Evolutionary conservation across 768 basidiomycete species (phyloP).

Genomic region (Leccinum olivaceopallidum): DNA sequence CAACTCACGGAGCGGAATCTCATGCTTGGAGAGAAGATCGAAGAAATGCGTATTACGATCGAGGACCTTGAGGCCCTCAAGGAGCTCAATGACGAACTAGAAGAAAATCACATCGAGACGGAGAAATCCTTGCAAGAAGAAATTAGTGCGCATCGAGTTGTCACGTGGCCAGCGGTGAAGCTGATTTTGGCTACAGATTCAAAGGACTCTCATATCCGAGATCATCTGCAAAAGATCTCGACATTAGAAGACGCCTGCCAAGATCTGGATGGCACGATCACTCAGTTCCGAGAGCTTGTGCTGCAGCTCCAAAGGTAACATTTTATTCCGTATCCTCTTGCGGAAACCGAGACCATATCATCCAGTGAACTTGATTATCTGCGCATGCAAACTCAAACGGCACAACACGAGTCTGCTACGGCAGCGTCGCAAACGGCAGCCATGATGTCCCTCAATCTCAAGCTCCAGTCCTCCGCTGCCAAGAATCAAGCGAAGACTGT

Average conservation of each 20-base stretch:
- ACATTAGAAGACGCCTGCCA: constrained; percentile 74
- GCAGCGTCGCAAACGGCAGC: constrained; percentile 89
- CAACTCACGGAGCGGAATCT: constrained; percentile 94
- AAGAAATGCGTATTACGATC: constrained; percentile 94
- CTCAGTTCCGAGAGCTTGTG: constrained; percentile 92
- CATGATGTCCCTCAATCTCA: constrained; percentile 93
- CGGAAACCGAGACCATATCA: constrained; percentile 9
- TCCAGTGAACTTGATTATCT: constrained; percentile 84
- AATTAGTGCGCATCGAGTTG: constrained; percentile 56
- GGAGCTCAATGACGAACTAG: constrained; percentile 95
- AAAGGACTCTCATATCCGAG: constrained; percentile 70
- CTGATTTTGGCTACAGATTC: constrained; percentile 45
- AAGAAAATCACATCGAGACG: constrained; percentile 93
- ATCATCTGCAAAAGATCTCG: constrained; percentile 63
- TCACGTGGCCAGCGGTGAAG: neutral
- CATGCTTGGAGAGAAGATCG: constrained; percentile 94
- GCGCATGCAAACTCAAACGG: constrained; percentile 81
- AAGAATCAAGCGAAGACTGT: constrained; percentile 91
- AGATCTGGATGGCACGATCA: constrained; percentile 87
- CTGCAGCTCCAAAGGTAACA: constrained; percentile 74
- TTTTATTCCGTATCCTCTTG: neutral
- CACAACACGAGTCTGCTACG: constrained; percentile 78
- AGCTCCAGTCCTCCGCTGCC: constrained; percentile 85
- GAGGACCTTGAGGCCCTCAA: constrained; percentile 96
- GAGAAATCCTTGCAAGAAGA: constrained; percentile 91